phyloP scores from a whole-genome alignment of 768 basidiomycete genomes.

The Tylopilus cervinicoccineus region DNA sequence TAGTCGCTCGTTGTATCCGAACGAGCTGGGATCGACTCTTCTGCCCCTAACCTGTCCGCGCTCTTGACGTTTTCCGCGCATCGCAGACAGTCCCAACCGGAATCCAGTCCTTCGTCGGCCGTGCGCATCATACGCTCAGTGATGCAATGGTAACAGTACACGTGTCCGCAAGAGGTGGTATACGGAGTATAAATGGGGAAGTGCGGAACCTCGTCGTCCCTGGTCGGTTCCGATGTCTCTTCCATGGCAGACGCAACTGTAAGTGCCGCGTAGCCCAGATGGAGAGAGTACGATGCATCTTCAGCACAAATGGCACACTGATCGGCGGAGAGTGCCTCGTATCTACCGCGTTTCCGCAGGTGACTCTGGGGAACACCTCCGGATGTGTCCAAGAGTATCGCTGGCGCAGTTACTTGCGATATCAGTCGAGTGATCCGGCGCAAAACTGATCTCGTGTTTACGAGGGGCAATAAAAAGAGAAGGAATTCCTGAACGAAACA shows the following conservation, averaged over 20 bases:
- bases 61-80: slow-evolving; percentile 64
- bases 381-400: slow-evolving; percentile 31
- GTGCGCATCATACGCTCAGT: slow-evolving; percentile 75
- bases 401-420: slow-evolving; percentile 22
- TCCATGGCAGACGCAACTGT: slow-evolving; percentile 23
- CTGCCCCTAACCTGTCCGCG: slow-evolving; percentile 53
- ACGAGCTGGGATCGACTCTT: slow-evolving; percentile 16
- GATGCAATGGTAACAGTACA: slow-evolving; percentile 94
- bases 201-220: slow-evolving; percentile 40
- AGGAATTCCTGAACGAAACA: slow-evolving; percentile 80
- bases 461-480: slow-evolving; percentile 83
- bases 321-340: slow-evolving; percentile 60
- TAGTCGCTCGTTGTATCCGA: slow-evolving; percentile 46
- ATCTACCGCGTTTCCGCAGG: slow-evolving; percentile 48
- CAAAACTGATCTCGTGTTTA: slow-evolving; percentile 64
- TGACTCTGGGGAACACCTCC: slow-evolving; percentile 9
- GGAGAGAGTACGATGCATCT: slow-evolving; percentile 60
- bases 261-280: slow-evolving; percentile 51
- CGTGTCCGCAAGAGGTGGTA: slow-evolving; percentile 75
- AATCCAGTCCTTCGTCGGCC: slow-evolving; percentile 54
- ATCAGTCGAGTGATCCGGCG: slow-evolving; percentile 45
- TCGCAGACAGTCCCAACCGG: slow-evolving; percentile 79
- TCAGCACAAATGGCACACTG: slow-evolving; percentile 92
- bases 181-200: slow-evolving; percentile 81
- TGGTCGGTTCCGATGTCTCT: slow-evolving; percentile 11